phyloP scores from a whole-genome alignment of 2,329 filamentous ascomycete species.

The Sporothrix dimorphospora region DNA sequence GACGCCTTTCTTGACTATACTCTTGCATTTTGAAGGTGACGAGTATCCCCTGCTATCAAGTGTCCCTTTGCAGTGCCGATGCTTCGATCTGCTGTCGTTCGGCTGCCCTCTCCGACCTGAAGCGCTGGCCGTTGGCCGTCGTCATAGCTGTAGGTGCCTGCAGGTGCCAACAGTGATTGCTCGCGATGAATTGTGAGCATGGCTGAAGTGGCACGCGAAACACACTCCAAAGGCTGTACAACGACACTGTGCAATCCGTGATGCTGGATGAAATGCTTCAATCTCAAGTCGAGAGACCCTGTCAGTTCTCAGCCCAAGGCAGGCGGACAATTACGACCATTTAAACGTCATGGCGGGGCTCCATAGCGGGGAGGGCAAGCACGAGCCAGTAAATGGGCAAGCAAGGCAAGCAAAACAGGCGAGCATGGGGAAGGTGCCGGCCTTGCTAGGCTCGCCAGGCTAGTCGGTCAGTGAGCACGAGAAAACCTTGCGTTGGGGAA shows the following conservation, averaged over 20 bases:
- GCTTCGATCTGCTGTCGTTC: no score
- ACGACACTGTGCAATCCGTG: not conserved
- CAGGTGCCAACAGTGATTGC: not conserved
- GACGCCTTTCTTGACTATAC: no score
- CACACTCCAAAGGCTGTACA: not conserved
- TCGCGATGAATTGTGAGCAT: not conserved
- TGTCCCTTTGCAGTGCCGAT: no score
- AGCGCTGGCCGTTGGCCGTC: not conserved
- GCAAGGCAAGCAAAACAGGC: not conserved
- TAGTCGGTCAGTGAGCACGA: conserved; percentile 2
- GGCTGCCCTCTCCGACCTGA: not conserved
- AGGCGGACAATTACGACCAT: conserved; percentile 14
- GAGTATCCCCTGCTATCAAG: no score
- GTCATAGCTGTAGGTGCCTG: not conserved
- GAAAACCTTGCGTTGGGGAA: not conserved
- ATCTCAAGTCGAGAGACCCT: no score
- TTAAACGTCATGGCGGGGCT: conserved; percentile 30
- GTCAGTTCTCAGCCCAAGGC: conserved; percentile 7
- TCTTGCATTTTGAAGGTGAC: no score
- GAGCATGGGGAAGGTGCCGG: conserved; percentile 21
- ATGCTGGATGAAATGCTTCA: not conserved
- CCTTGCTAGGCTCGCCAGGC: not conserved
- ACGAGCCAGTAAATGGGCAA: conserved; percentile 12
- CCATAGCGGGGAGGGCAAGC: conserved; percentile 26
- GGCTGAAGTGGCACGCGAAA: no score